phyloP scores from a whole-genome alignment of 352 stramenopile species.

The Pseudoperonospora humuli region DNA sequence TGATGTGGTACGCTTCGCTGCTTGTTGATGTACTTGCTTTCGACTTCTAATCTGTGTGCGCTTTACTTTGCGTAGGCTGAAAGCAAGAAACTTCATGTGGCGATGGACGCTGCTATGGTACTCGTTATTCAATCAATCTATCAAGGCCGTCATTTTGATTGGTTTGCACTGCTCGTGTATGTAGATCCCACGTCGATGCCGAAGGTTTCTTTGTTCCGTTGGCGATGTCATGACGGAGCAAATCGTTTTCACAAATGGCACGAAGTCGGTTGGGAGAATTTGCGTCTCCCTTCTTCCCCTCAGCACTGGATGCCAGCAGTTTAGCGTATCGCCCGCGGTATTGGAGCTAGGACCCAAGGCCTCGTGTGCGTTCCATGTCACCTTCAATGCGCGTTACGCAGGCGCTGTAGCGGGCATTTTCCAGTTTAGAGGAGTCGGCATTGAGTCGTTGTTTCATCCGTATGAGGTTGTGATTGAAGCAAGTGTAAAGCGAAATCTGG shows the following conservation, averaged over 20 bases:
- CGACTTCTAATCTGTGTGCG: slow-evolving; percentile 1
- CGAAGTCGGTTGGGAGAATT: slow-evolving; percentile 45
- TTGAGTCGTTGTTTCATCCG: slow-evolving; percentile 51
- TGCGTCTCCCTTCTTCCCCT: slow-evolving; percentile 75
- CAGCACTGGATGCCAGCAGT: slow-evolving; percentile 79
- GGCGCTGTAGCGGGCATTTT: slow-evolving; percentile 79
- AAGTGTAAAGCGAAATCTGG: slow-evolving; percentile 42
- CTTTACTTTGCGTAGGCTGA: slow-evolving; percentile 13
- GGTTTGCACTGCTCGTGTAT: neutral
- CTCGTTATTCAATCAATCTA: neutral
- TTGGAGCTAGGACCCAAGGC: slow-evolving; percentile 55
- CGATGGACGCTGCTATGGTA: slow-evolving; percentile 26
- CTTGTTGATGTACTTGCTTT: neutral
- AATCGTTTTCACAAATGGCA: slow-evolving; percentile 71
- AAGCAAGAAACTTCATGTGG: slow-evolving; percentile 17
- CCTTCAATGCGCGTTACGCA: slow-evolving; percentile 43
- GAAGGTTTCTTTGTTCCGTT: slow-evolving; percentile 60
- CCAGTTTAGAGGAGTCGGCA: slow-evolving; percentile 70
- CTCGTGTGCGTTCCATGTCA: slow-evolving; percentile 62
- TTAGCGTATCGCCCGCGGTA: slow-evolving; percentile 65
- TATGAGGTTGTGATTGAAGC: slow-evolving; percentile 84
- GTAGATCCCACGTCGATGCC: slow-evolving; percentile 51
- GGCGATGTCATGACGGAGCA: slow-evolving; percentile 66
- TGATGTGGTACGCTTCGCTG: slow-evolving; percentile 14
- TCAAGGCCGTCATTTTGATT: neutral